Conservation (phyloP, 1,284 basidiomycete species). For the Heterobasidion irregulare region DNA sequence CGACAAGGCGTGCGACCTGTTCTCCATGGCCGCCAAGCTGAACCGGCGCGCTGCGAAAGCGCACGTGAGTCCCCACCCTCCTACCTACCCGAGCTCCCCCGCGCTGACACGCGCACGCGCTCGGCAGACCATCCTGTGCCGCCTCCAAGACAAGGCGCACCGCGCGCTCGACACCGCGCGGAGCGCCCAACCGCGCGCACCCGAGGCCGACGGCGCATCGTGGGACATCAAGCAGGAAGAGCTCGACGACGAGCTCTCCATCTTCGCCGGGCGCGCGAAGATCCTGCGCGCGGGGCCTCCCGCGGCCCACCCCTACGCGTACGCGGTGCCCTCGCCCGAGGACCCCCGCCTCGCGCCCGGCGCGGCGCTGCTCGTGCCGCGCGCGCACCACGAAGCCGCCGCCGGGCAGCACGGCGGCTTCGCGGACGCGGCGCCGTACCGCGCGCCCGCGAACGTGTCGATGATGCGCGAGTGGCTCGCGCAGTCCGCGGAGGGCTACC, state of each 20-base stretch:
- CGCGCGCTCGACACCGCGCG: constrained; percentile 32
- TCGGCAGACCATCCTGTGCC: constrained; percentile 42
- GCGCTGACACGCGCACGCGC: background rate
- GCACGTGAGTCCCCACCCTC: constrained; percentile 17
- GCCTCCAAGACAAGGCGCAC: constrained; percentile 48
- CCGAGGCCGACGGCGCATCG: constrained; percentile 26
- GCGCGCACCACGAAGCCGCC: too few relatives aligned
- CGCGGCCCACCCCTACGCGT: too few relatives aligned
- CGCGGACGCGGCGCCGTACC: background rate
- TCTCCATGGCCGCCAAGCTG: constrained; percentile 14
- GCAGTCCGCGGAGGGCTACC: background rate
- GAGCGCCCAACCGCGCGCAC: constrained; percentile 20
- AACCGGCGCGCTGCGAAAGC: constrained; percentile 18
- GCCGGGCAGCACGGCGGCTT: too few relatives aligned
- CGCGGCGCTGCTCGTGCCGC: too few relatives aligned
- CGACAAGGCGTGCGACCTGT: constrained; percentile 19
- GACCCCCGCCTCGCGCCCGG: too few relatives aligned
- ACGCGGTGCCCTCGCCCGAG: too few relatives aligned
- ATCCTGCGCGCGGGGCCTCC: constrained; percentile 26
- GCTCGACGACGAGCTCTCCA: constrained; percentile 46
- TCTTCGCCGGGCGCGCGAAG: constrained; percentile 52
- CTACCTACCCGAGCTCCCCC: background rate
- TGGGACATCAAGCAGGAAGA: constrained; percentile 35
- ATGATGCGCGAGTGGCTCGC: background rate
- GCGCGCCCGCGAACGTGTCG: background rate